Percentiles rank a stretch among this genome's conserved stretches.
Evolutionary conservation across 139 green algal species (phyloP).

Genomic region (Chlamydomonas eustigma): DNA sequence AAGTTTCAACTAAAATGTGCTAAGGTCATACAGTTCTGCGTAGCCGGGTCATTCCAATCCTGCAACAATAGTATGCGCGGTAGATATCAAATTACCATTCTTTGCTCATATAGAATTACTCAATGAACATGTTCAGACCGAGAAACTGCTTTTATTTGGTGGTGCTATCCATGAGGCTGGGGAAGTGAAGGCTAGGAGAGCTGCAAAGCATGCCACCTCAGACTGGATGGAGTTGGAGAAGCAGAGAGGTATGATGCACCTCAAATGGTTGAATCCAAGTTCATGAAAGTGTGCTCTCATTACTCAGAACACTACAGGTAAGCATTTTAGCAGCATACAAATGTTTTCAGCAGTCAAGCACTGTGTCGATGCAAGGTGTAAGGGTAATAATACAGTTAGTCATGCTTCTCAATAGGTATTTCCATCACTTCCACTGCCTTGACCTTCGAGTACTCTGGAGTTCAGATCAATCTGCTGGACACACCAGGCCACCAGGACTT

Average conservation of each 20-base stretch:
- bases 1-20: no score
- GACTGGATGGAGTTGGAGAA: slow-evolving; percentile 77
- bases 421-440: slow-evolving; percentile 74
- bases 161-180: slow-evolving; percentile 75
- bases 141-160: slow-evolving; percentile 74
- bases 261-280: no score
- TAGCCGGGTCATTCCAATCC: no score
- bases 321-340: no score
- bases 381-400: neutral
- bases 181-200: slow-evolving; percentile 44
- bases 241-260: slow-evolving; percentile 46
- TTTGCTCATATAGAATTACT: no score
- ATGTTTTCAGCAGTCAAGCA: no score
- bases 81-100: no score
- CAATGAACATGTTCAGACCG: slow-evolving; percentile 48
- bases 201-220: slow-evolving; percentile 21
- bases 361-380: no score
- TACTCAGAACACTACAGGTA: no score
- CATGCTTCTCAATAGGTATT: slow-evolving; percentile 36
- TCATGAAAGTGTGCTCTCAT: no score
- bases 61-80: no score
- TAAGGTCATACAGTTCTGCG: no score
- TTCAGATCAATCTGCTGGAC: slow-evolving; percentile 69
- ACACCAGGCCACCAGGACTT: slow-evolving; percentile 61
- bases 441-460: slow-evolving; percentile 51